Percentiles rank a stretch among this genome's conserved stretches.
Conservation (phyloP, 495 filamentous ascomycete species). For the Filosporella fistucella region DNA sequence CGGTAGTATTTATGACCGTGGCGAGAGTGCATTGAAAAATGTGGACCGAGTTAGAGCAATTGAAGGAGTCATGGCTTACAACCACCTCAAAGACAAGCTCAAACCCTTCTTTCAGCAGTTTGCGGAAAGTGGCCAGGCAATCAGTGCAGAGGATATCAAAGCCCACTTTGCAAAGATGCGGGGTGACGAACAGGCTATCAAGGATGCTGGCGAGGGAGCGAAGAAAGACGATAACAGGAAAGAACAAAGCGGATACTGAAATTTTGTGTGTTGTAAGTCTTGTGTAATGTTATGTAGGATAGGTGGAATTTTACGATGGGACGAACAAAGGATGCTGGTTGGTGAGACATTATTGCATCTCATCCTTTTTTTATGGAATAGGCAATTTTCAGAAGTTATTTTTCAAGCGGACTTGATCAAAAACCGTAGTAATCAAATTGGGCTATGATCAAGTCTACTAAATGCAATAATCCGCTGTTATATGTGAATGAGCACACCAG, state of each 20-base stretch:
- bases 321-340: no score
- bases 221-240: conserved; percentile 38
- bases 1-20: conserved; percentile 79
- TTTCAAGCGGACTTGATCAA: no score
- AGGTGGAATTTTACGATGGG: not conserved
- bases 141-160: conserved; percentile 93
- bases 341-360: no score
- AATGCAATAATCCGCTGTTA: no score
- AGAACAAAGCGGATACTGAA: conserved; percentile 57
- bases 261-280: conserved; percentile 2
- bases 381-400: no score
- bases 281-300: conserved; percentile 7
- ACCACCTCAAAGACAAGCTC: conserved; percentile 88
- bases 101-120: conserved; percentile 91
- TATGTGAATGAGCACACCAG: no score
- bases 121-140: conserved; percentile 79
- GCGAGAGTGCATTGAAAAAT: conserved; percentile 82
- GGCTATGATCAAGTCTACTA: no score
- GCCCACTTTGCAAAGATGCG: conserved; percentile 89
- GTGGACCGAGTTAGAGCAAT: conserved; percentile 91
- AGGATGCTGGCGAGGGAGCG: conserved; percentile 40
- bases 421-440: no score
- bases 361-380: no score
- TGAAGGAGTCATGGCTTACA: conserved; percentile 96
- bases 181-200: conserved; percentile 66